Conservation (phyloP, 495 filamentous ascomycete genomes). For the Bryoglossum gracile region DNA sequence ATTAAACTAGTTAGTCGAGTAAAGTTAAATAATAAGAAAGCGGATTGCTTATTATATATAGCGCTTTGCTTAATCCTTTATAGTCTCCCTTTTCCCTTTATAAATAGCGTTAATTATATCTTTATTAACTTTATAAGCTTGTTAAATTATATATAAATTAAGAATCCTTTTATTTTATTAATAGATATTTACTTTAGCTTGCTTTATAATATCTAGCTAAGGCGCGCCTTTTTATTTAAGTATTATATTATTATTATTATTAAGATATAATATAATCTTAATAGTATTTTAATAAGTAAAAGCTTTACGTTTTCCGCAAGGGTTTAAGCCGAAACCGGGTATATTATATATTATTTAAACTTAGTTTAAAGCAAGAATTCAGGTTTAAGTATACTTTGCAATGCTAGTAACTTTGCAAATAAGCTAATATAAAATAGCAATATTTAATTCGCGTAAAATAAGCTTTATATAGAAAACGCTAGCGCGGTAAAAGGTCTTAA, state of each 20-base stretch:
- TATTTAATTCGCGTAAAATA: not conserved
- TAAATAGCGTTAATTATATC: constrained; percentile 12
- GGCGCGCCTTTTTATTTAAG: not conserved
- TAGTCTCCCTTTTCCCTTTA: constrained; percentile 4
- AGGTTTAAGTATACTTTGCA: not conserved
- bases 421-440: not conserved
- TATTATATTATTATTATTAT: not conserved
- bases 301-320: not conserved
- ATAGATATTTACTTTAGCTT: not conserved
- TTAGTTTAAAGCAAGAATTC: not conserved
- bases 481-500: not conserved
- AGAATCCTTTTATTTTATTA: not conserved
- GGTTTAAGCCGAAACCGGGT: not conserved
- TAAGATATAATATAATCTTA: not conserved
- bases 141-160: not conserved
- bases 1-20: constrained; percentile 4
- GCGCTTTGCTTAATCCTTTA: not conserved
- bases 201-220: constrained; percentile 6
- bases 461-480: not conserved
- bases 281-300: not conserved
- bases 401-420: not conserved
- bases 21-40: not conserved
- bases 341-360: not conserved
- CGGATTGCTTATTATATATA: not conserved
- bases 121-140: constrained; percentile 3